Conservation (phyloP, 345 rosid species). For the Litchi chinensis region DNA sequence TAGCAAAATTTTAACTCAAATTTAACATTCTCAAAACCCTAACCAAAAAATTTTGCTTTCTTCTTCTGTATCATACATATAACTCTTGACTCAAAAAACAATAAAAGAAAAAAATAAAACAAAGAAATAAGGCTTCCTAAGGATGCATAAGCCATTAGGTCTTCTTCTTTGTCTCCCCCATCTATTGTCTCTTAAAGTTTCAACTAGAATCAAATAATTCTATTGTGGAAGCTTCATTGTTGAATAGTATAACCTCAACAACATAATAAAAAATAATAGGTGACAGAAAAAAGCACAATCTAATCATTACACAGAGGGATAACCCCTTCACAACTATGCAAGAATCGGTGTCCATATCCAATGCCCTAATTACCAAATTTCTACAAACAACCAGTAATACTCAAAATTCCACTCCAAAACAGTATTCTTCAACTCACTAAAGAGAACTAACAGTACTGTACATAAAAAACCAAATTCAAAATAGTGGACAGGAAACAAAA, state of each 20-base stretch:
- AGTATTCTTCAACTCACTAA: conserved; percentile 10
- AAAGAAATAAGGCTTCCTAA: neutral
- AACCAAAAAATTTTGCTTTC: neutral
- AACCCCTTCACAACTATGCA: neutral
- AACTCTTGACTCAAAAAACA: neutral
- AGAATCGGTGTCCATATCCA: neutral
- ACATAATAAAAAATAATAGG: neutral
- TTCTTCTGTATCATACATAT: neutral
- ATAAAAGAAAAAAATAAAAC: too few species aligned
- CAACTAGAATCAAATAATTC: neutral
- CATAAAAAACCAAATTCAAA: neutral
- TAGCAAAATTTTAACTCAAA: conserved; percentile 7
- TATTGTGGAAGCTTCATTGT: neutral
- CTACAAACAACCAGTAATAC: neutral
- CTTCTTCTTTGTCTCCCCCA: neutral
- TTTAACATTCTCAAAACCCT: too few species aligned
- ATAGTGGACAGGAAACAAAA: neutral
- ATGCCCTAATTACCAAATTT: conserved; percentile 9
- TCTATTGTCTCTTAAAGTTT: neutral
- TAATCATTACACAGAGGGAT: neutral
- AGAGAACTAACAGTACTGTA: neutral
- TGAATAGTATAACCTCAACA: neutral
- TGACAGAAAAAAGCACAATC: neutral
- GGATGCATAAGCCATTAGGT: neutral
- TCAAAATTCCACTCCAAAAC: neutral